A percentile compares a stretch with the other conserved stretches of the same genome.
These are phyloP conservation scores for Prinsepia uniflora DNA, from an alignment of 306 rosid species.

Conservation along the genomic window DNA sequence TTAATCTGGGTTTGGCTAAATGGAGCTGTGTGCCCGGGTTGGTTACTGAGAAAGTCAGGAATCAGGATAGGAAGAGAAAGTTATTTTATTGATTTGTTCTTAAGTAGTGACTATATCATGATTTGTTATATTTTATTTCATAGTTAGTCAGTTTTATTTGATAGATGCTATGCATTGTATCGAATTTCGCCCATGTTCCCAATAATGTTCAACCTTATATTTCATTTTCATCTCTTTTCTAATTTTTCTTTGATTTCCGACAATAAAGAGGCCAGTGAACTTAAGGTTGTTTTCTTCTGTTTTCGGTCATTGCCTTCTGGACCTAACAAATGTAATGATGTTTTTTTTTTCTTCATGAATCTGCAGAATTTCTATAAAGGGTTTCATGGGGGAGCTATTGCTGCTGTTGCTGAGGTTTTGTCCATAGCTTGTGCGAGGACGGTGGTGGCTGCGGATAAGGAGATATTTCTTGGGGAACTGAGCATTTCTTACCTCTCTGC, in stretches of 20 bases:
- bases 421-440: conserved; percentile 49
- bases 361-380: conserved; percentile 31
- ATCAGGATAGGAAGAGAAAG: background rate
- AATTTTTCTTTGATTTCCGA: background rate
- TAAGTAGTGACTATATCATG: background rate
- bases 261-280: background rate
- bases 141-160: background rate
- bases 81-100: background rate
- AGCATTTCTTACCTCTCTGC: conserved; percentile 47
- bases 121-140: background rate
- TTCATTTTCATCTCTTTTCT: background rate
- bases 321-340: background rate
- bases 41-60: background rate
- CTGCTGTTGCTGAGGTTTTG: conserved; percentile 42
- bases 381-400: conserved; percentile 47
- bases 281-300: background rate
- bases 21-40: background rate
- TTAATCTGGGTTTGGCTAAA: conserved; percentile 12
- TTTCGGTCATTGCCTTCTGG: background rate
- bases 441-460: conserved; percentile 34
- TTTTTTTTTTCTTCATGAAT: conserved; percentile 14
- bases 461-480: conserved; percentile 44
- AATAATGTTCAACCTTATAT: background rate
- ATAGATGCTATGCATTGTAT: too few relatives aligned
- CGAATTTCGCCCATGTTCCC: background rate